Conservation (phyloP, 2,329 filamentous ascomycete genomes). For the Malbranchea zuffiana region DNA sequence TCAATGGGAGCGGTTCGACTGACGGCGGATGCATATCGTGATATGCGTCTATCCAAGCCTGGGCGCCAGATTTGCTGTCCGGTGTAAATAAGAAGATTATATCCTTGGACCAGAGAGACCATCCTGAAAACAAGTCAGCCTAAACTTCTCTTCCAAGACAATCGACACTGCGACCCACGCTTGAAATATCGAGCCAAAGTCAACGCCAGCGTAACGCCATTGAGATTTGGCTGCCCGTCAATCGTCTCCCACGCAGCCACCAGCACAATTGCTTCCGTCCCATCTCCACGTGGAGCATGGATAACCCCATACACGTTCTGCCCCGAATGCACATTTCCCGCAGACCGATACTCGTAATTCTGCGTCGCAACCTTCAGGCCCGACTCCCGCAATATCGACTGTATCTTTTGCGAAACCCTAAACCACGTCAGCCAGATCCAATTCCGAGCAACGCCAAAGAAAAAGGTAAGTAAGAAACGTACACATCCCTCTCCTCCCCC, state of each 20-base stretch:
- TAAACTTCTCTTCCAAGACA: too few species aligned
- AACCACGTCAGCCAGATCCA: constrained; percentile 1
- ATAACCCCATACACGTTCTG: constrained; percentile 92
- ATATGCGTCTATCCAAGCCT: constrained; percentile 97
- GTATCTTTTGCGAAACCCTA: constrained; percentile 57
- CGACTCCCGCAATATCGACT: constrained; percentile 61
- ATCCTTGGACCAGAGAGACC: constrained; percentile 98
- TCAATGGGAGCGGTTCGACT: constrained; percentile 69
- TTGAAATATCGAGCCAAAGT: constrained; percentile 92
- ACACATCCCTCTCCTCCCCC: constrained; percentile 27
- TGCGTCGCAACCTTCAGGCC: constrained; percentile 83
- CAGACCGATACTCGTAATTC: constrained; percentile 72
- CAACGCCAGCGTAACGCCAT: constrained; percentile 75
- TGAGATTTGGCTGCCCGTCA: constrained; percentile 66
- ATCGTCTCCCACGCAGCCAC: constrained; percentile 82
- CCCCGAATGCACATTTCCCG: constrained; percentile 61
- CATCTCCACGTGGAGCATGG: constrained; percentile 86
- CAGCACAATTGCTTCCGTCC: constrained; percentile 90
- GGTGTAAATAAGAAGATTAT: constrained; percentile 85
- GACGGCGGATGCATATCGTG: constrained; percentile 70
- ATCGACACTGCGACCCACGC: constrained; percentile 47
- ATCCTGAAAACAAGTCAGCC: constrained; percentile 41
- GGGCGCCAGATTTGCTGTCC: constrained; percentile 79
- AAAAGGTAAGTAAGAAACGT: constrained; percentile 12
- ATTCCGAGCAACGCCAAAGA: constrained; percentile 8